Conservation (phyloP, 768 basidiomycete species). For the Tylopilus balloui region DNA sequence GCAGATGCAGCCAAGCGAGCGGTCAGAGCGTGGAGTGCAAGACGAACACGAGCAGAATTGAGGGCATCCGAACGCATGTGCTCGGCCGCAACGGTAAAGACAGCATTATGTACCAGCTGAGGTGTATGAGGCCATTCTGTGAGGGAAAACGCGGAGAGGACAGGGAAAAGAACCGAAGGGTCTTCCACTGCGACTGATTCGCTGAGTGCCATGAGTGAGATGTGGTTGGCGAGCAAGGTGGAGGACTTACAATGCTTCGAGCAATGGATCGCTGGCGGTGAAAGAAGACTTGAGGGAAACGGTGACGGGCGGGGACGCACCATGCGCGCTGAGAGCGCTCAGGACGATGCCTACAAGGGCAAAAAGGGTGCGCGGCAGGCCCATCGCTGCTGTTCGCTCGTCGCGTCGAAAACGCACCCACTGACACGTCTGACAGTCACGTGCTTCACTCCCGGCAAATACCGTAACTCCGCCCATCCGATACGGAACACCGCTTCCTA, state of each 20-base stretch:
- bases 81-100: conserved; percentile 36
- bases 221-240: not conserved
- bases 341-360: conserved; percentile 16
- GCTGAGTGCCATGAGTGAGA: conserved; percentile 40
- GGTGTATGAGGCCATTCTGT: conserved; percentile 37
- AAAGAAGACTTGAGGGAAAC: conserved; percentile 31
- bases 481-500: conserved; percentile 7
- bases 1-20: conserved; percentile 85
- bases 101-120: conserved; percentile 43
- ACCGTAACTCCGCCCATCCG: conserved; percentile 18
- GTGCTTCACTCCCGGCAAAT: conserved; percentile 13
- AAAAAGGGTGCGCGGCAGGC: conserved; percentile 12
- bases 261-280: conserved; percentile 22
- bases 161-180: conserved; percentile 68
- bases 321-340: conserved; percentile 11
- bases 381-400: conserved; percentile 1
- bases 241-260: conserved; percentile 29
- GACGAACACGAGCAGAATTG: conserved; percentile 60
- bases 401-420: conserved; percentile 1
- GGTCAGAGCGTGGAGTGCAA: conserved; percentile 72
- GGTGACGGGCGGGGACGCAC: conserved; percentile 29
- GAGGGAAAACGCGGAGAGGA: conserved; percentile 59
- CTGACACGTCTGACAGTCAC: conserved; percentile 18
- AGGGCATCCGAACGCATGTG: conserved; percentile 48
- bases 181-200: conserved; percentile 78